These are phyloP conservation scores for Lactuca saligna DNA, from an alignment of 129 eudicot genomes.

Conservation along the genomic window DNA sequence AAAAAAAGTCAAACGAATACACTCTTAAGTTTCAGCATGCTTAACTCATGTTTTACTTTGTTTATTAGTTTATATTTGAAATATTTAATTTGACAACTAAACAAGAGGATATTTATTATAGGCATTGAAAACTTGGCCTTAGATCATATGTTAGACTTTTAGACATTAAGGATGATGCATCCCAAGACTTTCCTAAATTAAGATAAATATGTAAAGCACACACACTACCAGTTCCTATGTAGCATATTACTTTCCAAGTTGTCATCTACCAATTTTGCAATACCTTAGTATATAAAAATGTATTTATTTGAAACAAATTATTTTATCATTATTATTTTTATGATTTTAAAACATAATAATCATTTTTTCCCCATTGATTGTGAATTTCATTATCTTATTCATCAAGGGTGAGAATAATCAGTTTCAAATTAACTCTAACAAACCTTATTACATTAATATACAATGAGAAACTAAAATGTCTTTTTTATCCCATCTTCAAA, in stretches of 20 bases:
- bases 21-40: constrained; percentile 15
- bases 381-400: neutral
- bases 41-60: constrained; percentile 12
- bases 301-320: too few relatives aligned
- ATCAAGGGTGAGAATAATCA: neutral
- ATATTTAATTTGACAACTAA: constrained; percentile 7
- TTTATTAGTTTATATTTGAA: constrained; percentile 10
- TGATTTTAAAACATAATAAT: too few relatives aligned
- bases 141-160: constrained; percentile 34
- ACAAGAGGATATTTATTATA: constrained; percentile 1
- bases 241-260: constrained; percentile 33
- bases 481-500: neutral
- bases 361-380: too few relatives aligned
- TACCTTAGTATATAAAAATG: neutral
- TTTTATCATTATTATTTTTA: too few relatives aligned
- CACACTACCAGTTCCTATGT: neutral
- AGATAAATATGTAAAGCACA: neutral
- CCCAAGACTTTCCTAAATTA: constrained; percentile 30
- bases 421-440: neutral
- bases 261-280: neutral
- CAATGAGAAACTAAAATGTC: neutral
- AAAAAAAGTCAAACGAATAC: constrained; percentile 19
- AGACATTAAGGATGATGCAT: constrained; percentile 24
- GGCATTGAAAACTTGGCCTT: constrained; percentile 32
- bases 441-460: neutral